Percentiles rank a stretch among this genome's conserved stretches.
These are phyloP conservation scores for Ophiosphaerella narmari DNA, from an alignment of 2,329 filamentous ascomycete genomes.

Conservation along the genomic window DNA sequence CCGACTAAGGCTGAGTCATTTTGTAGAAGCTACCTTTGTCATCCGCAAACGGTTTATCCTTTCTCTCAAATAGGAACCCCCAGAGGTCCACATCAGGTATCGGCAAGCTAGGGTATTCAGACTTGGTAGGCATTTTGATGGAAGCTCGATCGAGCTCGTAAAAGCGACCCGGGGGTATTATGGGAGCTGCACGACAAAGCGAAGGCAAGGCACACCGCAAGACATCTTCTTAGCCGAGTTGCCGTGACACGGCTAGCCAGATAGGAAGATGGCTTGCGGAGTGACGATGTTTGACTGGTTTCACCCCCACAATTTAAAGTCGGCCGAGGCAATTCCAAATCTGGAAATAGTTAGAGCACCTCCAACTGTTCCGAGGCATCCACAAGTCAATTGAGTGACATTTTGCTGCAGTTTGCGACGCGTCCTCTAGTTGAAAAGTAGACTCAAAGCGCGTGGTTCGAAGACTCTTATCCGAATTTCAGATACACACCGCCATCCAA, in stretches of 20 bases:
- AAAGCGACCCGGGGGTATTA: slow-evolving; percentile 5
- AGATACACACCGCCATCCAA: slow-evolving; percentile 4
- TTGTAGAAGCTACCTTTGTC: slow-evolving; percentile 64
- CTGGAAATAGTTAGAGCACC: slow-evolving; percentile 1
- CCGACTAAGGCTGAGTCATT: not conserved
- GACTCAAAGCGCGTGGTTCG: too few relatives aligned
- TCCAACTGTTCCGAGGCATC: slow-evolving; percentile 22
- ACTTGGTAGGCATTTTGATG: slow-evolving; percentile 69
- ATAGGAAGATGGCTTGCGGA: slow-evolving; percentile 9
- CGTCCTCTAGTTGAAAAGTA: not conserved
- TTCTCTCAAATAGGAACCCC: slow-evolving; percentile 75
- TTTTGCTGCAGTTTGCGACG: not conserved
- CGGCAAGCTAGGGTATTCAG: slow-evolving; percentile 65
- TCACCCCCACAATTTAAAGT: slow-evolving; percentile 17
- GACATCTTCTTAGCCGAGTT: slow-evolving; percentile 15
- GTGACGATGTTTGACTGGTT: slow-evolving; percentile 19
- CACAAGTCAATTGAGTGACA: slow-evolving; percentile 1
- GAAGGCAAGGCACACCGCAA: slow-evolving; percentile 5
- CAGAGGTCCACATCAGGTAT: slow-evolving; percentile 80
- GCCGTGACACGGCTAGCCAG: slow-evolving; percentile 15
- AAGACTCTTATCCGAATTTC: not conserved
- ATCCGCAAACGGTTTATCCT: slow-evolving; percentile 68
- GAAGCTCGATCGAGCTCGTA: slow-evolving; percentile 4
- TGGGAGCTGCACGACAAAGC: slow-evolving; percentile 6
- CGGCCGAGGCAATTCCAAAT: slow-evolving; percentile 27